phyloP scores from a whole-genome alignment of 2,329 filamentous ascomycete genomes.

The Ilyonectria destructans region DNA sequence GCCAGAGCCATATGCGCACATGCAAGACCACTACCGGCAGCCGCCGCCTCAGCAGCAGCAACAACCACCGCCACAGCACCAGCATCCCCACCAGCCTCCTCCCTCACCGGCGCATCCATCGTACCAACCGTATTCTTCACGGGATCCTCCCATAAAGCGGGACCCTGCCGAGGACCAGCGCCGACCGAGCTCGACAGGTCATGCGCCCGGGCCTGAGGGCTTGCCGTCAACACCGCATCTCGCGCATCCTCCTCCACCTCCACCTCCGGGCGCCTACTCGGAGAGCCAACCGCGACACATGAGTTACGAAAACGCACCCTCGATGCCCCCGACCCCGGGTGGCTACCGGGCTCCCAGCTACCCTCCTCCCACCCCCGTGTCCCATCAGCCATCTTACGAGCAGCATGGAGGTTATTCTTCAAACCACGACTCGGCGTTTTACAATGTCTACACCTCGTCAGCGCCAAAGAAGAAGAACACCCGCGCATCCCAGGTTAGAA shows the following conservation, averaged over 20 bases:
- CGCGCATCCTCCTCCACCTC: slow-evolving; percentile 51
- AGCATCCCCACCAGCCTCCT: slow-evolving; percentile 51
- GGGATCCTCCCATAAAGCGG: slow-evolving; percentile 72
- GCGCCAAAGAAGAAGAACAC: slow-evolving; percentile 74
- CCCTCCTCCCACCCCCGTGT: slow-evolving; percentile 59
- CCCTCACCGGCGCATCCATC: slow-evolving; percentile 63
- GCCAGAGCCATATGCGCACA: slow-evolving; percentile 68
- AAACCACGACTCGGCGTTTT: slow-evolving; percentile 55
- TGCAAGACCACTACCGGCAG: slow-evolving; percentile 67
- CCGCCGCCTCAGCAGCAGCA: slow-evolving; percentile 38
- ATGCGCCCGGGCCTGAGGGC: slow-evolving; percentile 57
- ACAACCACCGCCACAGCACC: slow-evolving; percentile 40
- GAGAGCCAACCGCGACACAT: slow-evolving; percentile 69
- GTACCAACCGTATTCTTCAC: slow-evolving; percentile 62
- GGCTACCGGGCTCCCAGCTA: slow-evolving; percentile 61
- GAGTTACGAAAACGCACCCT: slow-evolving; percentile 66
- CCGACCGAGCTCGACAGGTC: slow-evolving; percentile 69
- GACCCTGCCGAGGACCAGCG: slow-evolving; percentile 69
- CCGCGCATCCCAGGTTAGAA: slow-evolving; percentile 72
- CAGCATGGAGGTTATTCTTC: slow-evolving; percentile 50
- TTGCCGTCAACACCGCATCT: slow-evolving; percentile 53
- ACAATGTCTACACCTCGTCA: slow-evolving; percentile 61
- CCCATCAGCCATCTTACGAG: slow-evolving; percentile 60
- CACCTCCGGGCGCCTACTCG: slow-evolving; percentile 55
- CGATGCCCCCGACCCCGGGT: slow-evolving; percentile 63